phyloP scores from a whole-genome alignment of 352 stramenopile genomes.

The Phytopythium chamaehyphon region DNA sequence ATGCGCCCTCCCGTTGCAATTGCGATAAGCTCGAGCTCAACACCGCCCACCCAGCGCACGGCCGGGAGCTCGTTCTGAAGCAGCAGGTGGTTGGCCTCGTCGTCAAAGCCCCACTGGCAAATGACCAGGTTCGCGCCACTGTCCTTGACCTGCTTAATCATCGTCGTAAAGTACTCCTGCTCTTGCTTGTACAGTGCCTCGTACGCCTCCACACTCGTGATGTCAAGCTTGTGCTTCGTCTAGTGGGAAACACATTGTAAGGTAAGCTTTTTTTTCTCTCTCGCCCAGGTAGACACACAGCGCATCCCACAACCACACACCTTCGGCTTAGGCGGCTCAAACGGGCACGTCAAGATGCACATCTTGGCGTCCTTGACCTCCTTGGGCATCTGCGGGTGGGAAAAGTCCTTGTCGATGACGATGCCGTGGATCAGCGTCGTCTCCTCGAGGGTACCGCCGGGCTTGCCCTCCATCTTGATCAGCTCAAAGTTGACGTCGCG shows the following conservation, averaged over 20 bases:
- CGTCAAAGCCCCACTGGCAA: slow-evolving; percentile 99
- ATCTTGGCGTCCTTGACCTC: slow-evolving; percentile 97
- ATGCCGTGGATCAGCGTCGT: slow-evolving; percentile 98
- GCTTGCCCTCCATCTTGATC: slow-evolving; percentile 99
- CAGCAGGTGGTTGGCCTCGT: slow-evolving; percentile 99
- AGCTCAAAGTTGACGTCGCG: slow-evolving; percentile 99
- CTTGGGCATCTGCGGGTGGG: slow-evolving; percentile 98
- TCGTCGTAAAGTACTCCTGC: slow-evolving; percentile 98
- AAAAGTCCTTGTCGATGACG: slow-evolving; percentile 99
- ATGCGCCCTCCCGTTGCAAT: slow-evolving; percentile 99
- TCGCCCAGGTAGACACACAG: slow-evolving; percentile 11
- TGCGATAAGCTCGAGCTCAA: slow-evolving; percentile 99
- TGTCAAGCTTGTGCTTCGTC: slow-evolving; percentile 99
- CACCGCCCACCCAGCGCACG: slow-evolving; percentile 98
- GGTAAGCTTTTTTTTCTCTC: too few species aligned
- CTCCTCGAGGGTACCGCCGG: slow-evolving; percentile 96
- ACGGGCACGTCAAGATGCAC: slow-evolving; percentile 98
- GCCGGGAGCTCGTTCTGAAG: slow-evolving; percentile 97
- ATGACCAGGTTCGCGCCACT: slow-evolving; percentile 98
- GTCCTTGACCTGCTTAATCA: slow-evolving; percentile 99
- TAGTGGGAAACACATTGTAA: too few species aligned
- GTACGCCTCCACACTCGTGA: slow-evolving; percentile 97
- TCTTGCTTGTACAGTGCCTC: slow-evolving; percentile 96
- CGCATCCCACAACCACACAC: too few species aligned
- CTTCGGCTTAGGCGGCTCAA: slow-evolving; percentile 99